Evolutionary conservation across 768 basidiomycete species (phyloP).

Genomic region (Chlorophyllum brunneum): DNA sequence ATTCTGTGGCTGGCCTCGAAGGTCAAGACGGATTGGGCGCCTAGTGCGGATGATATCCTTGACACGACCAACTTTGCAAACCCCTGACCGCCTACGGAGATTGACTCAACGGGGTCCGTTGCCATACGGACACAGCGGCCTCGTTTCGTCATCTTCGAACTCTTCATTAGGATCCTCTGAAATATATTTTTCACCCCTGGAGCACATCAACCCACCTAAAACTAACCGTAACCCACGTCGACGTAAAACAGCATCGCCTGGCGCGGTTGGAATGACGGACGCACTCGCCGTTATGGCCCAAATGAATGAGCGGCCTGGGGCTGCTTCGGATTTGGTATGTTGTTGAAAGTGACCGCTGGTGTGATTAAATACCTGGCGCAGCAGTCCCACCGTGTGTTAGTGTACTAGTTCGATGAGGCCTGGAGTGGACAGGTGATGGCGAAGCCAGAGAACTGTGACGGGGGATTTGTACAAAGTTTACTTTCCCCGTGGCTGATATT

Average conservation of each 20-base stretch:
- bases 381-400: constrained; percentile 76
- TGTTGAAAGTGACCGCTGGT: constrained; percentile 71
- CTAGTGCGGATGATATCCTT: constrained; percentile 55
- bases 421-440: constrained; percentile 80
- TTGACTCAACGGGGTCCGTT: constrained; percentile 24
- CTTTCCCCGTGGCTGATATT: constrained; percentile 69
- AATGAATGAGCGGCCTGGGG: constrained; percentile 76
- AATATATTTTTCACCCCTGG: not conserved
- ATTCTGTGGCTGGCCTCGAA: constrained; percentile 15
- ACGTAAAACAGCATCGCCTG: constrained; percentile 13
- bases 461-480: constrained; percentile 66
- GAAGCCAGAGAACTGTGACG: constrained; percentile 71
- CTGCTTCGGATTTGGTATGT: constrained; percentile 62
- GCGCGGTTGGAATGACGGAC: constrained; percentile 67
- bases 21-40: constrained; percentile 35
- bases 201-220: constrained; percentile 4
- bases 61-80: constrained; percentile 66
- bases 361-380: constrained; percentile 73
- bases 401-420: constrained; percentile 80
- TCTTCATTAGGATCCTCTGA: not conserved
- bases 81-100: constrained; percentile 62
- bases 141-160: not conserved
- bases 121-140: constrained; percentile 2
- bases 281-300: constrained; percentile 75
- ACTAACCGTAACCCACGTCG: constrained; percentile 11